Percentiles rank a stretch among this genome's conserved stretches.
Evolutionary conservation across 2,329 filamentous ascomycete genomes (phyloP).

Genomic region (Penicillium oxalicum): DNA sequence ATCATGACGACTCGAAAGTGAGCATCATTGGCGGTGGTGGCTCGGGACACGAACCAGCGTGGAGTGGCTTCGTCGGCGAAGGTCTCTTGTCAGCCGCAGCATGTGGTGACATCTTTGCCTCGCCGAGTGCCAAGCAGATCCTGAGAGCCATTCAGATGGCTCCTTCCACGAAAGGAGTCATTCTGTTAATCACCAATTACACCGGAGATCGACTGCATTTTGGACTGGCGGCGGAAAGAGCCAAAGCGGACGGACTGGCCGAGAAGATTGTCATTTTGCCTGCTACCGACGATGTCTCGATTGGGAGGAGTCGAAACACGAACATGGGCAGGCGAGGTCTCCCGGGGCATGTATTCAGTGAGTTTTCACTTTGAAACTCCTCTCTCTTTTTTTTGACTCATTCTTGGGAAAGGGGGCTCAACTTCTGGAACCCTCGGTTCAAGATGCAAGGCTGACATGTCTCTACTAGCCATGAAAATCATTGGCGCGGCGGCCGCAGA

Average conservation of each 20-base stretch:
- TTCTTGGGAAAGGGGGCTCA: too few relatives aligned
- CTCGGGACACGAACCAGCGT: slow-evolving; percentile 11
- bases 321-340: slow-evolving; percentile 8
- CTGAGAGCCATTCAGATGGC: slow-evolving; percentile 7
- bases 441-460: background rate
- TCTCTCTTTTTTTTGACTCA: background rate
- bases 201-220: slow-evolving; percentile 15
- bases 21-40: slow-evolving; percentile 14
- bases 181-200: slow-evolving; percentile 12
- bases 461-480: background rate
- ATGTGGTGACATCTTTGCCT: slow-evolving; percentile 11
- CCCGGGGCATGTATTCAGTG: slow-evolving; percentile 2
- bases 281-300: slow-evolving; percentile 10
- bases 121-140: slow-evolving; percentile 10
- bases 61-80: slow-evolving; percentile 11
- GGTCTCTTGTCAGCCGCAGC: slow-evolving; percentile 11
- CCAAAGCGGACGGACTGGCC: slow-evolving; percentile 4
- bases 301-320: slow-evolving; percentile 8
- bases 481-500: background rate
- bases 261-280: slow-evolving; percentile 8
- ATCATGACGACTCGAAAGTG: slow-evolving; percentile 10
- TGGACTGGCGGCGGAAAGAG: slow-evolving; percentile 10
- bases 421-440: too few relatives aligned
- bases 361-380: background rate
- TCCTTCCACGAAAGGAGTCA: slow-evolving; percentile 6